Conservation (phyloP, 2,329 filamentous ascomycete species). For the Aspergillus sp. region DNA sequence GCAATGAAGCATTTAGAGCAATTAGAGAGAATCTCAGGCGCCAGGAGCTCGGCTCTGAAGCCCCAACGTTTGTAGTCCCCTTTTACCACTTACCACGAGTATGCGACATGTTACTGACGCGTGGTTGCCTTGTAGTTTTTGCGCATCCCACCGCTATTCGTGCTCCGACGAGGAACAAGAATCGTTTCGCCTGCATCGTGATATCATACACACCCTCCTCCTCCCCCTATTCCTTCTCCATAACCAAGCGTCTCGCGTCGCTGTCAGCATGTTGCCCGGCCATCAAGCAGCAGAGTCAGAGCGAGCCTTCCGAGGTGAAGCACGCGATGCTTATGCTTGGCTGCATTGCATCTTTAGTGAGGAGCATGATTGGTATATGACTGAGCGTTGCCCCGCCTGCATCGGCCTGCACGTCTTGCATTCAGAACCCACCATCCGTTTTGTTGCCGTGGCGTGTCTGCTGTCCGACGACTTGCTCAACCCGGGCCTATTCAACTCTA, state of each 20-base stretch:
- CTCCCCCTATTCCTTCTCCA: conserved; percentile 59
- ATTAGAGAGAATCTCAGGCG: conserved; percentile 36
- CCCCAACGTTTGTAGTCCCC: conserved; percentile 27
- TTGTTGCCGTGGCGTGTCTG: conserved; percentile 43
- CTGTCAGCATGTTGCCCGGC: conserved; percentile 50
- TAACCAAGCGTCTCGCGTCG: conserved; percentile 54
- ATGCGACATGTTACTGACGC: conserved; percentile 10
- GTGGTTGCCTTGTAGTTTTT: conserved; percentile 30
- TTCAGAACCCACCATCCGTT: conserved; percentile 47
- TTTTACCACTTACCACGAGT: background rate
- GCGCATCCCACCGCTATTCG: conserved; percentile 32
- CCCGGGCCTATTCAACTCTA: conserved; percentile 20
- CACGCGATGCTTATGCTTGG: conserved; percentile 59
- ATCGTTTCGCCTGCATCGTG: conserved; percentile 53
- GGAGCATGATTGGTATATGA: conserved; percentile 59
- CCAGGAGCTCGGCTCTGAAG: conserved; percentile 36
- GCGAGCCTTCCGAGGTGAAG: conserved; percentile 57
- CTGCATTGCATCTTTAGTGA: conserved; percentile 59
- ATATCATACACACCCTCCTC: conserved; percentile 59
- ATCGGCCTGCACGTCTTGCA: conserved; percentile 44
- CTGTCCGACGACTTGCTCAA: conserved; percentile 37
- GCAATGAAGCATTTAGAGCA: conserved; percentile 35
- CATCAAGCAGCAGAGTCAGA: conserved; percentile 54
- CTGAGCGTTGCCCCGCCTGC: conserved; percentile 54
- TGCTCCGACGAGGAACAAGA: conserved; percentile 33